Base-by-base conservation (phyloP, 2,329 filamentous ascomycete genomes). In the Colletotrichum orchidophilum region DNA sequence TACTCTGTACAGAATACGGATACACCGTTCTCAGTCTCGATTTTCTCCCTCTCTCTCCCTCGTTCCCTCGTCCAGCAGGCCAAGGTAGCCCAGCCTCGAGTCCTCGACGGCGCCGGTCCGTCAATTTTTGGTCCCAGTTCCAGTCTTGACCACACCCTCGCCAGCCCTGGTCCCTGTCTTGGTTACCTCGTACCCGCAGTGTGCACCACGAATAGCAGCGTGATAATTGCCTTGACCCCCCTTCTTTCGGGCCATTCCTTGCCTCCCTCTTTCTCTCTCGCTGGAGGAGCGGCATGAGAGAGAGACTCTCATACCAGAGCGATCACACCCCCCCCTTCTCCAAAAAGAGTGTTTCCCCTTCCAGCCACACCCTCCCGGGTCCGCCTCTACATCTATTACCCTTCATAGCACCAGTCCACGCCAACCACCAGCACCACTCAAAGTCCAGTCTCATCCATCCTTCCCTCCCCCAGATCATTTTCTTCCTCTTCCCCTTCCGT, bases 401-500 rank as follows among this genome's bases (percentile, higher is more conserved):
- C 55, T 63, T 63, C 42, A 15, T 63, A 63, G 61, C 26, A 35
- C 24, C 39, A 31, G 42, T 21, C 63, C 35, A 62, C 66, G 50
- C 60, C 46, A n/a, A 52, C 61, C 29, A 27, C 13, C 61, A 18
- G 54, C 69, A 64, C 59, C 69, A 71, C 58, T 59, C 67, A 70
- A 70, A 70, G 67, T 70, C 59, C 42, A 46, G 49, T 64, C 49
- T 31, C 46, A 59, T 70, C 66, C 70, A 57, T 71, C 63, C 33
- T 55, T n/a, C 21, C n/a, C 62, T 50, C 62, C 61, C 70, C 50
- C 61, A 54, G 53, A 42, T 15, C 60, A 18, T 35, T 29, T 62
- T 59, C 42, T 72, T 39, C 70, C 59, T 72, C 70, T 71, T 72
- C 58, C 70, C 57, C 66, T 71, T 72, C 67, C 70, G 70, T 71